Evolutionary conservation across 208 protist species (phyloP), one percentile per base, ranked within the genome.

Genomic region (Zelonia costaricensis): DNA sequence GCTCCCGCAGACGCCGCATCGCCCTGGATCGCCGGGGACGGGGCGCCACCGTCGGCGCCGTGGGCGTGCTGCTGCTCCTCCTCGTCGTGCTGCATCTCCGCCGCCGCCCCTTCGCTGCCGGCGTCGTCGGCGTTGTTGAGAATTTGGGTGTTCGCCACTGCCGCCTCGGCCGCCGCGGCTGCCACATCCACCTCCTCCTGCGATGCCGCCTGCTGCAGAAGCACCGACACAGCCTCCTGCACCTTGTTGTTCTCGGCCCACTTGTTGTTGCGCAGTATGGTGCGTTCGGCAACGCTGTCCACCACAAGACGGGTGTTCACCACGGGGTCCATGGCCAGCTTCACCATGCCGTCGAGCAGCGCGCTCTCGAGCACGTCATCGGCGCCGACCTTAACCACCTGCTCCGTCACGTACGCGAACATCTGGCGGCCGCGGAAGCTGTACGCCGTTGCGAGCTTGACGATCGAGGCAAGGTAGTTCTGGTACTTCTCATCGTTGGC

Each of bases 301-400:
- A 94, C 71, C 16, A 88, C 84, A 16, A 97, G 72, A 20, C 95
- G 78, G 22, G 97, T 91, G 69, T 98, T 98, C 42, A 88, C 84
- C 5, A 98, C 92, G 0, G 44, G 52, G 64, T 98, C 95, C 36
- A 72, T 64, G n/a, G 84, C 66, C 4, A 97, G 56, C 23, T 62
- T 72, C 47, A 84, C 48, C 56, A 95, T 83, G 22, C 69, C 85
- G 10, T 85, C 69, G 2, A 67, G 62, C 51, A 97, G 35, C 22
- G 91, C 75, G 35, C 83, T 74, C 18, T 82, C 71, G 1, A 95
- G 65, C 33, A 91, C 86, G 30, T 80, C 79, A 30, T 82, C 75
- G 7, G 83, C 86, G 27, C 71, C 78, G 3, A 93, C 69, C 52
- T 90, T 82, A 20, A 74, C 85, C 28, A 84, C 63, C 51, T 95